Percentiles rank a stretch among this genome's conserved stretches.
Conservation (phyloP, 768 basidiomycete species). For the Podaxis sp. region DNA sequence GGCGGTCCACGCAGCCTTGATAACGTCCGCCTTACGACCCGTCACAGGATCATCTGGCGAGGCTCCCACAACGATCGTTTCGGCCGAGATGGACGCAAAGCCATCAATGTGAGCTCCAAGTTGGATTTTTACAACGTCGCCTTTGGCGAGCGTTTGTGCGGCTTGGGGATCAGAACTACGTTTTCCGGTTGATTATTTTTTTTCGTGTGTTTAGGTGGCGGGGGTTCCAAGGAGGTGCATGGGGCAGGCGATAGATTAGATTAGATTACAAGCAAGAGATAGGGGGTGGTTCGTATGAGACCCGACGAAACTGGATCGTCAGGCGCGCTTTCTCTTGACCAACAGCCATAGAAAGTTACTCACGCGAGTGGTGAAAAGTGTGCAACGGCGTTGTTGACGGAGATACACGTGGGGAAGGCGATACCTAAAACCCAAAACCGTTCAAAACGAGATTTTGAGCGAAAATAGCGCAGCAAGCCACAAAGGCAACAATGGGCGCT, state of each 20-base stretch:
- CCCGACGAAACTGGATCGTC: slow-evolving; percentile 7
- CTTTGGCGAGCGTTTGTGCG: slow-evolving; percentile 67
- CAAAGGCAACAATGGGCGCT: slow-evolving; percentile 10
- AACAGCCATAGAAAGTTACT: slow-evolving; percentile 39
- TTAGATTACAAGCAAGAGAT: slow-evolving; percentile 15
- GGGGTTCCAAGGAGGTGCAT: background rate
- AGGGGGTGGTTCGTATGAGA: background rate
- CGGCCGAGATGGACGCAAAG: slow-evolving; percentile 90
- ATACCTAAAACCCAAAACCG: slow-evolving; percentile 52
- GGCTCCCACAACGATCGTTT: slow-evolving; percentile 89
- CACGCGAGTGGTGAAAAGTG: slow-evolving; percentile 96
- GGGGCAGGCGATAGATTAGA: background rate
- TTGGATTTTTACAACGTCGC: slow-evolving; percentile 95
- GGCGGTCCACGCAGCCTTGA: slow-evolving; percentile 92
- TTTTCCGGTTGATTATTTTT: slow-evolving; percentile 1
- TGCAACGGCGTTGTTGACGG: slow-evolving; percentile 93
- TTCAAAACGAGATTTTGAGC: background rate
- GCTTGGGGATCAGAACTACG: slow-evolving; percentile 74
- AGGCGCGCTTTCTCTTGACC: background rate
- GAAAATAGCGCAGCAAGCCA: background rate
- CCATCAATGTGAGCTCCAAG: slow-evolving; percentile 98
- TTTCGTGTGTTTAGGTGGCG: too few species aligned
- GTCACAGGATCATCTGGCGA: slow-evolving; percentile 72
- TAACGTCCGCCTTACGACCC: slow-evolving; percentile 84
- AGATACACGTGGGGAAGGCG: slow-evolving; percentile 92